Evolutionary conservation across 2,329 filamentous ascomycete genomes (phyloP).

Genomic region (Talaromyces sp.): DNA sequence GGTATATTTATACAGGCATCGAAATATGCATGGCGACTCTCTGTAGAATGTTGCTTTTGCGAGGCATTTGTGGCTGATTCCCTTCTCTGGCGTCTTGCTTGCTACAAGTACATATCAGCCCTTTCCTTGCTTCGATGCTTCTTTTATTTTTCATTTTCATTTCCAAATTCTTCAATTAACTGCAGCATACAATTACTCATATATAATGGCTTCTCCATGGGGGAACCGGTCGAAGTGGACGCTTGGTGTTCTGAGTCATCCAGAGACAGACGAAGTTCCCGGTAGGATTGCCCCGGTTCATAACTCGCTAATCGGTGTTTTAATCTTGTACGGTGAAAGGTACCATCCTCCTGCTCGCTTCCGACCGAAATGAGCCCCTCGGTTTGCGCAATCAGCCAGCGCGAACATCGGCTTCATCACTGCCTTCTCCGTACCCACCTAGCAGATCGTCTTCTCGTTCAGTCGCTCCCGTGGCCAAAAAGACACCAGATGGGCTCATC

Average conservation of each 20-base stretch:
- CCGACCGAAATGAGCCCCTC: conserved; percentile 58
- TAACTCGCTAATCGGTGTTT: no score
- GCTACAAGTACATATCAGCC: not conserved
- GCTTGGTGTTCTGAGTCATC: conserved; percentile 79
- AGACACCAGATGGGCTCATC: conserved; percentile 72
- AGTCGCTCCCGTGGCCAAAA: conserved; percentile 55
- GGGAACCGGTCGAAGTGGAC: conserved; percentile 46
- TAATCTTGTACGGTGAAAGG: conserved; percentile 36
- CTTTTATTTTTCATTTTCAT: not conserved
- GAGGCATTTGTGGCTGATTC: conserved; percentile 1
- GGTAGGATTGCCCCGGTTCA: conserved; percentile 48
- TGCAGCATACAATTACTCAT: not conserved
- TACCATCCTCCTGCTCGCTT: conserved; percentile 57
- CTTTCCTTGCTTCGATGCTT: not conserved
- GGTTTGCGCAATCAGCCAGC: conserved; percentile 60
- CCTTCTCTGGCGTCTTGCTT: not conserved
- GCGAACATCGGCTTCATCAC: conserved; percentile 52
- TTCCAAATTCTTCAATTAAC: not conserved
- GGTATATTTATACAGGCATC: not conserved
- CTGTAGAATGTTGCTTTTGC: not conserved
- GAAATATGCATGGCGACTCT: conserved; percentile 3
- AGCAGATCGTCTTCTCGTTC: conserved; percentile 37
- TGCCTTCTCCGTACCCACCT: conserved; percentile 42
- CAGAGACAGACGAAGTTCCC: conserved; percentile 77
- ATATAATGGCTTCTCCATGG: conserved; percentile 14